Evolutionary conservation across 768 basidiomycete species (phyloP), one percentile per base, ranked within the genome.

Genomic region (Neoboletus magnificus): DNA sequence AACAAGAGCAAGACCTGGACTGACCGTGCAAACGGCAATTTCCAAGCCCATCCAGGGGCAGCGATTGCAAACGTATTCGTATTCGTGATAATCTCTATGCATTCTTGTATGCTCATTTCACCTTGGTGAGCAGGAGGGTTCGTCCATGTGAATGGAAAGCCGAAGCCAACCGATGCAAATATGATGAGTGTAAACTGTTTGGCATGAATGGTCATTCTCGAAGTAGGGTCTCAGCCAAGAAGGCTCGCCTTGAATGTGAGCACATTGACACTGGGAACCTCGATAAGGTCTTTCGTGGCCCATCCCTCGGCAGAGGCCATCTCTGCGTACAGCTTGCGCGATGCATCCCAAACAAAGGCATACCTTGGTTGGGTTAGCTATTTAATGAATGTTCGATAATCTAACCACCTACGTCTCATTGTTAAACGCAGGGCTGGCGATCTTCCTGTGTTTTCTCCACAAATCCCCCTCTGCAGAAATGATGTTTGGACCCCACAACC

Each of bases 31-130:
- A 69, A 35, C 6, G 67, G 66, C 13, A 69, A 27, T 20, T 56
- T 64, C 65, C 65, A 69, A 20, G 40, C 62, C 59, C 59, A 69
- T 23, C 45, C 29, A 25, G 66, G 59, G 22, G 59, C 67, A 37
- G 33, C 5, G 12, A 59, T 50, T 4, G 65, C 65, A 27, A 67
- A 66, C 8, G n/a, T 1, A 13, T 44, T 57, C 0, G 48, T 58
- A 16, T 54, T 48, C 18, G 52, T 45, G 37, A 67, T 53, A 12
- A 59, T 54, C 20, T 56, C 47, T n/a, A 67, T 30, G 42, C 62
- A 62, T n/a, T 69, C 55, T 33, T 59, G 62, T 32, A 67, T 43
- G 9, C 44, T 48, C 55, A 67, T 62, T 50, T 66, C 56, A 37
- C 51, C 58, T 42, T 57, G 44, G 11, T 59, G 46, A 27, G 44